Evolutionary conservation across 805 yeast genomes (phyloP).

Genomic region (Zygosaccharomyces siamensis): DNA sequence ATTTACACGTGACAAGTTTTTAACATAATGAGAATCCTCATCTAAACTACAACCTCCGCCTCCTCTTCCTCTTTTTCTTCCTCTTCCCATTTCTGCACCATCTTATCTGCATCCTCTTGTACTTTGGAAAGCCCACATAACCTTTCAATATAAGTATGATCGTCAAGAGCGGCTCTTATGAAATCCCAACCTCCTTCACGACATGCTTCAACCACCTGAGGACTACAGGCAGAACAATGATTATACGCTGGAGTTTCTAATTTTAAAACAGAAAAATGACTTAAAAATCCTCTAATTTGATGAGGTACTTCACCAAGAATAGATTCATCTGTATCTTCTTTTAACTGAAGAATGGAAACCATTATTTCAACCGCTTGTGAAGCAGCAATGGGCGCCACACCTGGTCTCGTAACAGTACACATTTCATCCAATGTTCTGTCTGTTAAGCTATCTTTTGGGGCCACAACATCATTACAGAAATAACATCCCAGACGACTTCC

Average conservation of each 20-base stretch:
- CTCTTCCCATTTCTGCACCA: slow-evolving; percentile 26
- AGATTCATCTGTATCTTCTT: slow-evolving; percentile 31
- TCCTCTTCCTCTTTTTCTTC: slow-evolving; percentile 27
- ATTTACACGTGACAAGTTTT: too few species aligned
- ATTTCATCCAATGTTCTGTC: slow-evolving; percentile 92
- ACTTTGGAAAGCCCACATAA: slow-evolving; percentile 74
- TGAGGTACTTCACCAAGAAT: slow-evolving; percentile 76
- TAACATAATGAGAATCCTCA: too few species aligned
- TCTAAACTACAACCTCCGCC: slow-evolving; percentile 6
- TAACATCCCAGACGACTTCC: slow-evolving; percentile 76
- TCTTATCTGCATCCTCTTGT: slow-evolving; percentile 49
- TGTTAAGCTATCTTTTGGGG: slow-evolving; percentile 82
- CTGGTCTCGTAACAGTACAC: slow-evolving; percentile 98
- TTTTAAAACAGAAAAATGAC: slow-evolving; percentile 56
- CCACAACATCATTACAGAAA: slow-evolving; percentile 92
- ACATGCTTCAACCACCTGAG: slow-evolving; percentile 49
- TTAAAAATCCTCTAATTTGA: slow-evolving; percentile 84
- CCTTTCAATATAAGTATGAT: slow-evolving; percentile 63
- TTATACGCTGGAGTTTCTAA: slow-evolving; percentile 67
- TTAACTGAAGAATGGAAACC: slow-evolving; percentile 69
- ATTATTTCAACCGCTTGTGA: slow-evolving; percentile 81
- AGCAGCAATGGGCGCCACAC: slow-evolving; percentile 85
- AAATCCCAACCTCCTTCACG: slow-evolving; percentile 69
- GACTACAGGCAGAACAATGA: slow-evolving; percentile 85
- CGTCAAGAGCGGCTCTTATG: slow-evolving; percentile 63